A percentile compares a stretch with the other conserved stretches of the same genome.
Conservation (phyloP, 1,284 basidiomycete species). For the Phaffia rhodozyma region DNA sequence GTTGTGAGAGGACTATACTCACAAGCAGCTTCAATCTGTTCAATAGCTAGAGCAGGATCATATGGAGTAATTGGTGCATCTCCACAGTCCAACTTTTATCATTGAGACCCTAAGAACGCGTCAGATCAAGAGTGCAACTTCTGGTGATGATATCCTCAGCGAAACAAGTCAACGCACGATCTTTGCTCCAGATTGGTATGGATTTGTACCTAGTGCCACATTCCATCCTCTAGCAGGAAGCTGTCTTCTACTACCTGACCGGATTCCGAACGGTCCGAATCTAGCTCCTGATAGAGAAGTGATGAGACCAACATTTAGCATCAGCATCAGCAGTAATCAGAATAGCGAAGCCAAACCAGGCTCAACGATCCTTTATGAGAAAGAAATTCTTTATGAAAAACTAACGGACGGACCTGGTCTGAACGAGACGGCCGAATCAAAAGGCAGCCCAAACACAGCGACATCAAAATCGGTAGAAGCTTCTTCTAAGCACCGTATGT, state of each 20-base stretch:
- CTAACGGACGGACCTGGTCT: slow-evolving; percentile 25
- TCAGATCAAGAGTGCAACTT: background rate
- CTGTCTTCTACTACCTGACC: slow-evolving; percentile 27
- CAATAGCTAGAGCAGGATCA: slow-evolving; percentile 35
- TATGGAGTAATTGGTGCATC: slow-evolving; percentile 37
- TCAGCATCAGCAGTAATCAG: background rate
- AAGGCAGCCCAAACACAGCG: slow-evolving; percentile 33
- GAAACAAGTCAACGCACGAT: slow-evolving; percentile 21
- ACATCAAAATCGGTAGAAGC: slow-evolving; percentile 36
- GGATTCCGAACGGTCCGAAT: slow-evolving; percentile 33
- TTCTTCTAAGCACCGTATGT: slow-evolving; percentile 29
- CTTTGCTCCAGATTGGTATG: slow-evolving; percentile 23
- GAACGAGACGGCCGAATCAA: slow-evolving; percentile 31
- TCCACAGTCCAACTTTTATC: slow-evolving; percentile 32
- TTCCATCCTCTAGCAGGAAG: slow-evolving; percentile 26
- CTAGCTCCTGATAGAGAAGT: slow-evolving; percentile 26
- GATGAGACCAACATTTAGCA: too few relatives aligned
- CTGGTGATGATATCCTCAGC: background rate
- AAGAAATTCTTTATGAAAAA: too few relatives aligned
- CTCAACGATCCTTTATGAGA: too few relatives aligned
- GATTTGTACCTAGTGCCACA: slow-evolving; percentile 25
- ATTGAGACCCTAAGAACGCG: background rate
- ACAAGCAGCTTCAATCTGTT: slow-evolving; percentile 34
- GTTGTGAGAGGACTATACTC: too few relatives aligned
- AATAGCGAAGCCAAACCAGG: too few relatives aligned